phyloP scores from a whole-genome alignment of 2,329 filamentous ascomycete species.

The Xylaria sp. region DNA sequence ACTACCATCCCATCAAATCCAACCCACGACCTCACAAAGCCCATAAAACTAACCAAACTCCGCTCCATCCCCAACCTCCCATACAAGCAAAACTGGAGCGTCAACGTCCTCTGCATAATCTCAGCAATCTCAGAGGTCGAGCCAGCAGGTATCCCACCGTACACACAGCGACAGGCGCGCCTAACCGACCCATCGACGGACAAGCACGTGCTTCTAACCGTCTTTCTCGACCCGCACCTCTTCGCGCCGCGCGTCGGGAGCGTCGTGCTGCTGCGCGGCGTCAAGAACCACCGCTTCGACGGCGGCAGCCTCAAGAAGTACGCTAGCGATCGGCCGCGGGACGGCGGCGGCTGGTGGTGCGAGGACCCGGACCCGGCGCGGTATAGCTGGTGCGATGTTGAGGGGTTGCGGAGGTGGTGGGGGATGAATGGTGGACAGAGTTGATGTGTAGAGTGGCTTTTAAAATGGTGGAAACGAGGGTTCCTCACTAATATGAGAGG shows the following conservation, averaged over 20 bases:
- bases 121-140: conserved; percentile 60
- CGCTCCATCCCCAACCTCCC: conserved; percentile 63
- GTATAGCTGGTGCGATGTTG: conserved; percentile 61
- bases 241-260: conserved; percentile 62
- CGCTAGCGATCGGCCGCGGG: conserved; percentile 50
- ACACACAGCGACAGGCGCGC: conserved; percentile 63
- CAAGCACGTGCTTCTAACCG: conserved; percentile 64
- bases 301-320: conserved; percentile 59
- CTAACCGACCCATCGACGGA: conserved; percentile 63
- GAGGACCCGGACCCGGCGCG: conserved; percentile 60
- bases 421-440: neutral
- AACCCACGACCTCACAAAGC: conserved; percentile 55
- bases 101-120: conserved; percentile 65
- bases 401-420: conserved; percentile 36
- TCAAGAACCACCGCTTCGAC: conserved; percentile 69
- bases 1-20: conserved; percentile 50
- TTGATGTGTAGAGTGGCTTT: neutral
- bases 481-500: neutral
- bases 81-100: conserved; percentile 68
- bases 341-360: conserved; percentile 60
- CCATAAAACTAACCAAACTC: conserved; percentile 64
- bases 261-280: conserved; percentile 63
- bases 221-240: conserved; percentile 63
- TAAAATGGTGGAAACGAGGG: neutral
- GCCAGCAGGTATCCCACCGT: conserved; percentile 61